phyloP scores from a whole-genome alignment of 2,329 filamentous ascomycete species.

The Penicillium sp. region DNA sequence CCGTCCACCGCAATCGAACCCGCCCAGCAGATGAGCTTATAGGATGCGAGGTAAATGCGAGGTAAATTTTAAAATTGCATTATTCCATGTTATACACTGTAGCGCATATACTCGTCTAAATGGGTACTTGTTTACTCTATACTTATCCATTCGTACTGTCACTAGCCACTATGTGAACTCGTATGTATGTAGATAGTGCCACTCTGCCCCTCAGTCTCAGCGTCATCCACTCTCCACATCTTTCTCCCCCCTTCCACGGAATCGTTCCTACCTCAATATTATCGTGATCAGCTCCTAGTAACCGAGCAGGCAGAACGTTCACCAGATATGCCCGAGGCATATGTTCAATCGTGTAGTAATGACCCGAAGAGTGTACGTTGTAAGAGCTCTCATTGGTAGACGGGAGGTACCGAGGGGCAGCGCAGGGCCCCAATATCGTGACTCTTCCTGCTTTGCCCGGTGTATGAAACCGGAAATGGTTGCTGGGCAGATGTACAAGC shows the following conservation, averaged over 20 bases:
- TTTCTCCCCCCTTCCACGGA: constrained; percentile 2
- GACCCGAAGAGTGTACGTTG: constrained; percentile 22
- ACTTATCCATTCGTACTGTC: too few relatives aligned
- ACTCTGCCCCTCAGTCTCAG: constrained; percentile 14
- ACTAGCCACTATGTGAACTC: too few relatives aligned
- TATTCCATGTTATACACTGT: constrained; percentile 5
- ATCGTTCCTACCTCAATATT: not conserved
- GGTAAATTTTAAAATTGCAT: too few relatives aligned
- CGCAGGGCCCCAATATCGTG: constrained; percentile 33
- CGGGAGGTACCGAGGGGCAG: constrained; percentile 32
- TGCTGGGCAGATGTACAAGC: constrained; percentile 28
- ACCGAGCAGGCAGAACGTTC: constrained; percentile 32
- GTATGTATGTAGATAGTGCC: not conserved
- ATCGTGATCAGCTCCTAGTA: constrained; percentile 11
- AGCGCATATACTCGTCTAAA: not conserved
- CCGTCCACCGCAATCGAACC: constrained; percentile 18
- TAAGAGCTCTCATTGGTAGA: constrained; percentile 30
- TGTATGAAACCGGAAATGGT: constrained; percentile 46
- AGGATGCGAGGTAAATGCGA: too few relatives aligned
- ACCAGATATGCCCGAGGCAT: constrained; percentile 26
- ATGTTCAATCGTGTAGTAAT: constrained; percentile 6
- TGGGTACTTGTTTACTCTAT: too few relatives aligned
- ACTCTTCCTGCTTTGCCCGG: constrained; percentile 46
- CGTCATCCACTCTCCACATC: constrained; percentile 7
- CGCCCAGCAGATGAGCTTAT: not conserved